A percentile compares a stretch with the other conserved stretches of the same genome.
Conservation (phyloP, 306 rosid genomes). For the Acacia acuminata region DNA sequence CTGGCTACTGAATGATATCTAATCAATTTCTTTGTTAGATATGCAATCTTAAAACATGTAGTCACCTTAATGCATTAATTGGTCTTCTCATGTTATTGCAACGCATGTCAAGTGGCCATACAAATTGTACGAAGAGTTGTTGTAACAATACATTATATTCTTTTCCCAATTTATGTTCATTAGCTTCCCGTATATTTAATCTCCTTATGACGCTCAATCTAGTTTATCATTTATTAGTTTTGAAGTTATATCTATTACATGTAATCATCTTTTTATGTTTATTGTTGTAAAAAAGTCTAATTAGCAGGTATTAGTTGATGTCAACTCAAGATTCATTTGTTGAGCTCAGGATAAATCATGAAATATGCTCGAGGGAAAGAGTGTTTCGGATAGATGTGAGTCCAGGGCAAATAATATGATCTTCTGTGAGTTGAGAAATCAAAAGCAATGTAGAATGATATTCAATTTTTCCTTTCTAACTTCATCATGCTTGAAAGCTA, state of each 20-base stretch:
- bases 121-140: neutral
- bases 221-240: neutral
- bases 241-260: neutral
- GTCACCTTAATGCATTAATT: neutral
- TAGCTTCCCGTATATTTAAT: neutral
- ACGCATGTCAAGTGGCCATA: neutral
- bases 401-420: neutral
- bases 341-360: neutral
- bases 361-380: neutral
- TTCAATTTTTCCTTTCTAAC: too few relatives aligned
- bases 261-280: neutral
- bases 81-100: neutral
- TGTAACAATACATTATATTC: neutral
- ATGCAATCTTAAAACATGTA: neutral
- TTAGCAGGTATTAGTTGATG: neutral
- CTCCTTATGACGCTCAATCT: neutral
- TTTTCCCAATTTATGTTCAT: neutral
- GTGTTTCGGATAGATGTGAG: neutral
- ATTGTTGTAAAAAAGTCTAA: neutral
- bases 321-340: neutral
- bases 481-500: too few relatives aligned
- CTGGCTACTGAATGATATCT: constrained; percentile 37
- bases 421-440: neutral
- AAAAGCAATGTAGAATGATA: too few relatives aligned
- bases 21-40: neutral